Percentiles rank a stretch among this genome's conserved stretches.
Conservation (phyloP, 306 rosid species). For the Cucurbita maxima region DNA sequence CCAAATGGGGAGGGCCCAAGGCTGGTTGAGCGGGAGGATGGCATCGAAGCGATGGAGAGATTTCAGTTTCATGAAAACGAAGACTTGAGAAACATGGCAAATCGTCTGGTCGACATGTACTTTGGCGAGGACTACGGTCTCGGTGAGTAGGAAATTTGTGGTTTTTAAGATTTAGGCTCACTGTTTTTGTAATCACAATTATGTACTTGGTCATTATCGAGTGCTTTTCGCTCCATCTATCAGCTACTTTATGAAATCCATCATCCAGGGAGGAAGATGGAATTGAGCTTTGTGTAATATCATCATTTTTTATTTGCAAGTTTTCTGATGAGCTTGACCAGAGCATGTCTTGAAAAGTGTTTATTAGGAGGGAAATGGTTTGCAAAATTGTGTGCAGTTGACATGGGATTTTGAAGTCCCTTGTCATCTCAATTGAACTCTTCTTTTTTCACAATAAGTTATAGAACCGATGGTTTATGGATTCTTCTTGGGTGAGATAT, state of each 20-base stretch:
- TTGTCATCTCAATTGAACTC: background rate
- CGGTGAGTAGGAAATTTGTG: constrained; percentile 25
- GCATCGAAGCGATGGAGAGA: constrained; percentile 95
- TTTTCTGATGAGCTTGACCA: background rate
- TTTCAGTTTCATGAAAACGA: constrained; percentile 95
- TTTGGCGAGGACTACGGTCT: constrained; percentile 89
- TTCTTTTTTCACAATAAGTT: background rate
- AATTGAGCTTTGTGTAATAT: background rate
- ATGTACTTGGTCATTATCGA: background rate
- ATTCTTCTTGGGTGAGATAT: background rate
- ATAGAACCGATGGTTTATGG: background rate
- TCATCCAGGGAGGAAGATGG: constrained; percentile 2
- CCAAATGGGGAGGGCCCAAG: constrained; percentile 70
- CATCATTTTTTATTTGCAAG: background rate
- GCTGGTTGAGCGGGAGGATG: constrained; percentile 82
- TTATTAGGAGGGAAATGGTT: background rate
- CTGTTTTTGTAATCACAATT: background rate
- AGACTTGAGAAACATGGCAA: constrained; percentile 83
- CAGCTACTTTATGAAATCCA: constrained; percentile 2
- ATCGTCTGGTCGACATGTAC: constrained; percentile 69
- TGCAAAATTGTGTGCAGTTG: background rate
- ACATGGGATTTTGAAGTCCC: background rate
- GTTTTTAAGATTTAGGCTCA: background rate
- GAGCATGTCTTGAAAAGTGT: background rate
- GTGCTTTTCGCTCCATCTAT: background rate